Evolutionary conservation across 2,329 filamentous ascomycete species (phyloP).

Genomic region (Aspergillus neotritici): DNA sequence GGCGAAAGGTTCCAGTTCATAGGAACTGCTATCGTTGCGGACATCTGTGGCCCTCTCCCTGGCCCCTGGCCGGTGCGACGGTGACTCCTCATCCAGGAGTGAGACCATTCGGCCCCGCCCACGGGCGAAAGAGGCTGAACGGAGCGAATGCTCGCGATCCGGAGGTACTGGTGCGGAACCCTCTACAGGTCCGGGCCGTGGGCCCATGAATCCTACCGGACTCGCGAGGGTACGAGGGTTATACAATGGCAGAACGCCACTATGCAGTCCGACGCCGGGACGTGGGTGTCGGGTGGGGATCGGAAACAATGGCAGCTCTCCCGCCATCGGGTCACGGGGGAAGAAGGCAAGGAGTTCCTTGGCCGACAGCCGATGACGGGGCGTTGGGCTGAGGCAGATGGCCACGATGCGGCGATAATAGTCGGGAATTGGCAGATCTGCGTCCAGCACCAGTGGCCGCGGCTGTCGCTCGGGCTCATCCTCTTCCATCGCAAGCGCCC

Average conservation of each 20-base stretch:
- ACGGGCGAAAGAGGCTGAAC: neutral
- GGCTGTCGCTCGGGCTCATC: conserved; percentile 82
- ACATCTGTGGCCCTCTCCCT: no score
- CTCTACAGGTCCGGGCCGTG: conserved; percentile 9
- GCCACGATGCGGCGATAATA: conserved; percentile 75
- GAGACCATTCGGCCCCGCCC: neutral
- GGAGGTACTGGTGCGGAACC: neutral
- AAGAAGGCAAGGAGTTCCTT: conserved; percentile 65
- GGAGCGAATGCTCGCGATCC: neutral
- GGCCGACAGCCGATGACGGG: conserved; percentile 67
- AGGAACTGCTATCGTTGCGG: no score
- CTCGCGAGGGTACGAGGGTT: conserved; percentile 10
- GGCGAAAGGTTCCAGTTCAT: no score
- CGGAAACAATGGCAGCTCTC: conserved; percentile 13
- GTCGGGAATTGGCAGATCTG: conserved; percentile 56
- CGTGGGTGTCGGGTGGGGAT: conserved; percentile 11
- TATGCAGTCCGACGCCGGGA: conserved; percentile 16
- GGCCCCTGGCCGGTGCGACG: no score
- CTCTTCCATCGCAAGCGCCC: conserved; percentile 79
- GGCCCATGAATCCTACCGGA: conserved; percentile 11
- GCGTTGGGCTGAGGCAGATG: conserved; percentile 69
- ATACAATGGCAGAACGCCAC: conserved; percentile 15
- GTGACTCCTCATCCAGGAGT: no score
- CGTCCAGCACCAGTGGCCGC: conserved; percentile 59
- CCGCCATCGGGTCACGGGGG: conserved; percentile 39